A percentile compares a stretch with the other conserved stretches of the same genome.
Conservation (phyloP, 2,329 filamentous ascomycete species). For the Talaromyces funiculosus region DNA sequence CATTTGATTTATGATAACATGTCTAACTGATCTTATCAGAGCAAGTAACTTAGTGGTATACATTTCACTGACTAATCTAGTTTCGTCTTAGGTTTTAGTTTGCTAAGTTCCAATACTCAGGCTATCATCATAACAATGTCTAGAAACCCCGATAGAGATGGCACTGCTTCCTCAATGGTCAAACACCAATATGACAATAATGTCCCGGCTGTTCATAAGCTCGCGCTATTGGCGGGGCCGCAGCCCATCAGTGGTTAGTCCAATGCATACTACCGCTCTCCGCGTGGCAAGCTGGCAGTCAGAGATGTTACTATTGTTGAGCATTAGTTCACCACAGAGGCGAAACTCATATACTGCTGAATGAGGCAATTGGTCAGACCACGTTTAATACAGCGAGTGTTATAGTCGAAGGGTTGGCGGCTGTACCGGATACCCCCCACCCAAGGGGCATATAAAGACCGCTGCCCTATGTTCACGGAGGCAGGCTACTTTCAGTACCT, state of each 20-base stretch:
- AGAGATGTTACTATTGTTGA: conserved; percentile 20
- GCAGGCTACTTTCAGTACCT: conserved; percentile 46
- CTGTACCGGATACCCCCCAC: conserved; percentile 2
- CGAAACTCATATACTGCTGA: conserved; percentile 17
- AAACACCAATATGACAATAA: background rate
- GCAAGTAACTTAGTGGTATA: background rate
- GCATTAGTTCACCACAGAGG: conserved; percentile 19
- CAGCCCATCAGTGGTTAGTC: conserved; percentile 44
- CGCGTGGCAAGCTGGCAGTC: conserved; percentile 20
- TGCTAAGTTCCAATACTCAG: too few species aligned
- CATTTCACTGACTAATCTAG: background rate
- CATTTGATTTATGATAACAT: background rate
- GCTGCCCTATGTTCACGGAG: too few species aligned
- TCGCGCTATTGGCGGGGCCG: conserved; percentile 34
- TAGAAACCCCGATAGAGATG: too few species aligned
- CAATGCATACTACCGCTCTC: conserved; percentile 28
- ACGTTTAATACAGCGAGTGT: conserved; percentile 28
- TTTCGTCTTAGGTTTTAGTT: background rate
- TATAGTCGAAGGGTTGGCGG: conserved; percentile 22
- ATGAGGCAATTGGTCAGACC: conserved; percentile 21
- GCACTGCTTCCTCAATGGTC: too few species aligned
- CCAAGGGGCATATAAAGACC: conserved; percentile 17
- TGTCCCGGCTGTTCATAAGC: conserved; percentile 10
- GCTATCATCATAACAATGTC: background rate
- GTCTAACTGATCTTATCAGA: background rate